Evolutionary conservation across 352 stramenopile genomes (phyloP).

Genomic region (Pythium dissimile): DNA sequence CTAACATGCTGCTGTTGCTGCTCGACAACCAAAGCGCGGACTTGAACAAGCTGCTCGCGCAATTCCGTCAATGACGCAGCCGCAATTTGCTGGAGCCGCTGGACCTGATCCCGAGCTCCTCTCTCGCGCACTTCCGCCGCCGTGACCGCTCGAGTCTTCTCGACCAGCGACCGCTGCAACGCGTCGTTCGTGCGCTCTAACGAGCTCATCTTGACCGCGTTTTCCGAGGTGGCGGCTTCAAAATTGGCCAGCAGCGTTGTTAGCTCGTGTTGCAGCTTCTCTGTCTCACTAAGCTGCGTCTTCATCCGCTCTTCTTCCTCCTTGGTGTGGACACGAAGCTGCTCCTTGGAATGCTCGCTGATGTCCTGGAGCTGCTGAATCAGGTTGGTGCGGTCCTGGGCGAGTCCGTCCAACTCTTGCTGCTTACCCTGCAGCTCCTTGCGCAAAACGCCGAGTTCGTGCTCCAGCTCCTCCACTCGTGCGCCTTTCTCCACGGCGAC

Average conservation of each 20-base stretch:
- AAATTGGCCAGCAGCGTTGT: conserved; percentile 14
- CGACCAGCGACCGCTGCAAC: not conserved
- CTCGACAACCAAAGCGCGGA: not conserved
- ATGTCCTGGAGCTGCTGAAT: conserved; percentile 11
- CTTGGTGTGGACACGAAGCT: conserved; percentile 6
- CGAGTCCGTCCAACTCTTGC: not conserved
- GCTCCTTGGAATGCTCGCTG: conserved; percentile 5
- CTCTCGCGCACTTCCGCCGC: not conserved
- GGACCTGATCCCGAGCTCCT: not conserved
- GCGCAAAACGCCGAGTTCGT: not conserved
- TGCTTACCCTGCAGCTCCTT: not conserved
- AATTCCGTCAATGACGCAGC: not conserved
- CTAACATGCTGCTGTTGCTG: not conserved
- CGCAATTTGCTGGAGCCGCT: not conserved
- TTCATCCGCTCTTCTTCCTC: conserved; percentile 23
- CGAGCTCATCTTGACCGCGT: conserved; percentile 12
- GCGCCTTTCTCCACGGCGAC: not conserved
- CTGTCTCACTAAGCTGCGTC: conserved; percentile 28
- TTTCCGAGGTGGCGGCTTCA: conserved; percentile 11
- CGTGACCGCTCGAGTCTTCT: not conserved
- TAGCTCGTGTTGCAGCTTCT: conserved; percentile 26
- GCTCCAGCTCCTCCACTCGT: not conserved
- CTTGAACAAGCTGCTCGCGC: not conserved
- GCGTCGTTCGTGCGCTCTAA: conserved; percentile 5
- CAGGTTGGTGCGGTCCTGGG: not conserved